Base-by-base conservation (phyloP, 2,329 filamentous ascomycete species). In the Nemania sp. region DNA sequence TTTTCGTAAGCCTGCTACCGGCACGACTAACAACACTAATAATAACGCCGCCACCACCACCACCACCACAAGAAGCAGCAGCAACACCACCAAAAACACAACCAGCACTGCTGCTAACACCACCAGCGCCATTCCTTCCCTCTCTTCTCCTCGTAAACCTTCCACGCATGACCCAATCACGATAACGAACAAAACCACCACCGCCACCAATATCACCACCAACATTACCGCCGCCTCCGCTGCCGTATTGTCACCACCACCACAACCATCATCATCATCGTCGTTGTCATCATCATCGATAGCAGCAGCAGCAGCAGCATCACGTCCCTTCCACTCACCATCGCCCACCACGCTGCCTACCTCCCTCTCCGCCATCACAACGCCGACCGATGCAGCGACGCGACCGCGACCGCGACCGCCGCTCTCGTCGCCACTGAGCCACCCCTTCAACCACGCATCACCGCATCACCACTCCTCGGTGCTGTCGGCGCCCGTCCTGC, bases 1-100 rank as follows among this genome's bases (percentile, higher is more conserved):
- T 70, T 72, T 71, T 68, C 68, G 69, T 72, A 71, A 73, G 71
- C 70, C 71, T 66, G 63, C 69, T 57, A 64, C 60, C 71, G 72
- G 63, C 67, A 70, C 65, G 60, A 62, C 60, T 67, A 70, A 58
- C 58, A 48, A 59, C 51, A 62, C 60, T 67, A 70, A 58, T 57
- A 48, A 59, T 51, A 47, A 32, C 37, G 61, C 37, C 50, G 34
- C 45, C 34, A 40, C 25, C 20, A 51, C 46, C 29, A 25, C 42
- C 25, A n/a, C n/a, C n/a, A n/a, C n/a, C n/a, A n/a, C n/a, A n/a
- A n/a, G n/a, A n/a, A n/a, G n/a, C n/a, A n/a, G n/a, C n/a, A 53
- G 21, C 18, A 63, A 65, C 50, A 63, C 60, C 72, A 70, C 60
- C 64, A 69, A 63, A 57, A 62, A 56, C 64, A 71, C 56, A 59